These are phyloP conservation scores for Gillenia trifoliata DNA, from an alignment of 306 rosid genomes.

Conservation along the genomic window DNA sequence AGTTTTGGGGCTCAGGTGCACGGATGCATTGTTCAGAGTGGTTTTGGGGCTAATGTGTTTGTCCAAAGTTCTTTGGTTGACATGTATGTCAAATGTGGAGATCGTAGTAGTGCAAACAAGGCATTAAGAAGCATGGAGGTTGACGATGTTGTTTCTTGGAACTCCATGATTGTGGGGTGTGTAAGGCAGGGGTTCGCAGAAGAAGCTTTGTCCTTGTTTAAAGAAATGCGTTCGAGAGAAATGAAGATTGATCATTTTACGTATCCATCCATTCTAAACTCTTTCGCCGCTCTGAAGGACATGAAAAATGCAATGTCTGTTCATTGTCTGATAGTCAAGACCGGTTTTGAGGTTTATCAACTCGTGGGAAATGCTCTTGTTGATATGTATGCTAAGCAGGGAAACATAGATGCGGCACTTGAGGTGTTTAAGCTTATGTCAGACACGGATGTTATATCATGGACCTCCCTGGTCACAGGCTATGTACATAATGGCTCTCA, in stretches of 20 bases:
- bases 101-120: constrained; percentile 44
- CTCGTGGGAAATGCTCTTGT: constrained; percentile 80
- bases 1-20: constrained; percentile 80
- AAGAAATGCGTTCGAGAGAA: constrained; percentile 60
- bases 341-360: constrained; percentile 62
- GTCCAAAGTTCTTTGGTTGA: constrained; percentile 85
- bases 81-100: constrained; percentile 84
- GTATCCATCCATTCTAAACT: constrained; percentile 71
- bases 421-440: constrained; percentile 49
- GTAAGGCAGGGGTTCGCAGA: constrained; percentile 53
- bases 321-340: constrained; percentile 64
- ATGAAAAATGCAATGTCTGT: constrained; percentile 36
- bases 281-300: constrained; percentile 39
- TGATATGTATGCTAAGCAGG: constrained; percentile 77
- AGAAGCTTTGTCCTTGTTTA: constrained; percentile 65
- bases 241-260: constrained; percentile 75
- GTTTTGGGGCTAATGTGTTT: constrained; percentile 61
- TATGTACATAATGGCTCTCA: constrained; percentile 63
- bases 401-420: constrained; percentile 47
- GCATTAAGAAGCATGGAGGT: constrained; percentile 56
- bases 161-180: constrained; percentile 85
- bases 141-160: constrained; percentile 75
- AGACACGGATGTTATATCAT: constrained; percentile 79
- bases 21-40: constrained; percentile 55
- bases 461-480: constrained; percentile 91